Base-by-base conservation (phyloP, 2,329 filamentous ascomycete genomes). In the Emmonsiellopsis sp. region DNA sequence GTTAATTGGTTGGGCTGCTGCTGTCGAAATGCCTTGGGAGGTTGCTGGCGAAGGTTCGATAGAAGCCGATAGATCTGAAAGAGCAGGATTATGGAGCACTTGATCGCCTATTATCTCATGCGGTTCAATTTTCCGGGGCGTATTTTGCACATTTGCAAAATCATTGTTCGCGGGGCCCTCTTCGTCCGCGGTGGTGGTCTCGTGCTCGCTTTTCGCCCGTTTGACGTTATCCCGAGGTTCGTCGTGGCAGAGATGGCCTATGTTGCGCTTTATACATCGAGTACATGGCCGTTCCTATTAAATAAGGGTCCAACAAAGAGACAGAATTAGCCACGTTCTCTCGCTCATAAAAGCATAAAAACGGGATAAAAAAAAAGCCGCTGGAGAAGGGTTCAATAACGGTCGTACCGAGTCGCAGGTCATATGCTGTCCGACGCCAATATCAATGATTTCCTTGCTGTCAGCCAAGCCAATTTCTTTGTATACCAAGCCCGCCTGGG, bases 191-290 rank as follows among this genome's bases (percentile, higher is more conserved):
- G 74, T 73, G 51, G 81, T 76, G 56, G 77, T 72, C 57, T 76
- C 79, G 58, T 76, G 74, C 61, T 82, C 77, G 67, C 76, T 80
- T 74, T 92, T 95, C 62, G 80, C 74, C 72, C 91, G 92, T 73
- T 93, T 95, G 56, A 85, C 82, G 61, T 84, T 77, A 66, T 98
- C 92, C 71, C 92, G 85, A 61, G 91, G 92, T 73, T 97, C 93
- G 73, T 98, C 93, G 75, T 96, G 93, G 73, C 93, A 98, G 61
- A 98, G 80, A 73, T 98, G 93, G 64, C 92, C 93, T 71, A 98
- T 98, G 74, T 95, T 95, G 67, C 93, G 86, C 76, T 97, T 98
- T 74, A 97, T 88, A 77, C 93, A 98, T 74, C 93, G 83, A 65
- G 89, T 92, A 80, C 93, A 98, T 65, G 93, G 93, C 69, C 93